Evolutionary conservation across 345 rosid species (phyloP), one percentile per base, ranked within the genome.

Genomic region (Psidium guajava): DNA sequence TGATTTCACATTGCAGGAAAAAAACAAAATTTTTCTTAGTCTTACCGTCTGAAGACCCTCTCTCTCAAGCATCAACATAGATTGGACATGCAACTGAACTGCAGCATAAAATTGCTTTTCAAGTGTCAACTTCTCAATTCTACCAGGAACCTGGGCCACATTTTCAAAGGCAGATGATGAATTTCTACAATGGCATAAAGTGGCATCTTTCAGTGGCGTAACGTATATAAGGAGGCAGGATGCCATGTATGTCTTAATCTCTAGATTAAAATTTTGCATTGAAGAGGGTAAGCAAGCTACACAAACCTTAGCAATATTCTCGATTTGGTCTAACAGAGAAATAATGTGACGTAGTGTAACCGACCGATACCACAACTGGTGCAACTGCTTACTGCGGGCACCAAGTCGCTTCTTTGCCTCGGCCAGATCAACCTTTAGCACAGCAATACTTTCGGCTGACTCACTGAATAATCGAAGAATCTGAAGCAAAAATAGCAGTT

Each of bases 361-460:
- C 87, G 99, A 98, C 59, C 99, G 98, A 91, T 94, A 98, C 99
- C 99, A 98, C 86, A 98, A 85, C 89, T 98, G 99, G 90, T 98
- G 99, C 91, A 98, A 91, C 82, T 98, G 99, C 90, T 96, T 98
- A 90, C 91, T 98, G 87, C 98, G 94, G 58, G 93, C 86, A 87
- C 98, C 98, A 91, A 98, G 96, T 82, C 90, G 87, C 92, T 84
- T 90, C 93, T 96, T 96, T 80, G 99, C 95, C 52, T 98, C 99
- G 75, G 95, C 93, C 93, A 98, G 95, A 93, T 96, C 96, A 83
- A 91, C 90, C 93, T 95, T 98, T 86, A 98, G 85, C 44, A 88
- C 92, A 49, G 89, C 87, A 59, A 96, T 90, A 84, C 94, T 95
- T 69, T 93, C 96, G 81, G 99, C 89, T 86, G 99, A 98, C 87